phyloP scores from a whole-genome alignment of 495 filamentous ascomycete genomes.

The Lichenothelia convexa region DNA sequence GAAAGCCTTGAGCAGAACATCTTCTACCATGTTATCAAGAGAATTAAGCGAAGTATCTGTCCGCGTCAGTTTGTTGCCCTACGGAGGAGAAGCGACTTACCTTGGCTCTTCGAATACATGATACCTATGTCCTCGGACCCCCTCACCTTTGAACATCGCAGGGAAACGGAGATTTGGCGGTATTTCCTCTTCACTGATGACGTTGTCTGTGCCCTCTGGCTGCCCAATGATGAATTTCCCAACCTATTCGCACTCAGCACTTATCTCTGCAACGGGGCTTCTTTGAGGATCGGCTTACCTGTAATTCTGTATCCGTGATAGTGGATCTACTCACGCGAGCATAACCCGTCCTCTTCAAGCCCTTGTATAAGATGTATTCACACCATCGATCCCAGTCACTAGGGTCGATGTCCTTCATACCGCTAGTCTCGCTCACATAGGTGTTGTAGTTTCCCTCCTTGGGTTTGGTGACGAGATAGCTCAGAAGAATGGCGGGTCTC shows the following conservation, averaged over 20 bases:
- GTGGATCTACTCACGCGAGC: slow-evolving; percentile 73
- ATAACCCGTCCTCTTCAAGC: slow-evolving; percentile 69
- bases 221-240: slow-evolving; percentile 85
- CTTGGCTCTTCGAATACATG: slow-evolving; percentile 93
- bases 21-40: too few relatives aligned
- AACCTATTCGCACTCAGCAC: slow-evolving; percentile 28
- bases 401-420: slow-evolving; percentile 90
- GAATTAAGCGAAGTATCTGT: too few relatives aligned
- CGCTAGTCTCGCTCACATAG: slow-evolving; percentile 69
- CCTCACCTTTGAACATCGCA: slow-evolving; percentile 66
- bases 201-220: slow-evolving; percentile 39
- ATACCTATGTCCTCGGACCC: slow-evolving; percentile 77
- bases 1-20: too few relatives aligned
- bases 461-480: slow-evolving; percentile 83
- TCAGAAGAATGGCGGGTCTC: slow-evolving; percentile 69
- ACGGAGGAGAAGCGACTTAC: too few relatives aligned
- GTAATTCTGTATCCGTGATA: slow-evolving; percentile 95
- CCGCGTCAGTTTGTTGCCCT: too few relatives aligned
- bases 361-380: slow-evolving; percentile 95
- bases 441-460: slow-evolving; percentile 92
- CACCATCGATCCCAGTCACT: slow-evolving; percentile 97
- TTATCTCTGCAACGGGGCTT: slow-evolving; percentile 6
- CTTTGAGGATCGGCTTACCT: too few relatives aligned
- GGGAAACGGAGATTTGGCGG: slow-evolving; percentile 69
- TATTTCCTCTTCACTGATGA: slow-evolving; percentile 48